Evolutionary conservation across 2,329 filamentous ascomycete genomes (phyloP).

Genomic region (Tricladium varicosporioides): DNA sequence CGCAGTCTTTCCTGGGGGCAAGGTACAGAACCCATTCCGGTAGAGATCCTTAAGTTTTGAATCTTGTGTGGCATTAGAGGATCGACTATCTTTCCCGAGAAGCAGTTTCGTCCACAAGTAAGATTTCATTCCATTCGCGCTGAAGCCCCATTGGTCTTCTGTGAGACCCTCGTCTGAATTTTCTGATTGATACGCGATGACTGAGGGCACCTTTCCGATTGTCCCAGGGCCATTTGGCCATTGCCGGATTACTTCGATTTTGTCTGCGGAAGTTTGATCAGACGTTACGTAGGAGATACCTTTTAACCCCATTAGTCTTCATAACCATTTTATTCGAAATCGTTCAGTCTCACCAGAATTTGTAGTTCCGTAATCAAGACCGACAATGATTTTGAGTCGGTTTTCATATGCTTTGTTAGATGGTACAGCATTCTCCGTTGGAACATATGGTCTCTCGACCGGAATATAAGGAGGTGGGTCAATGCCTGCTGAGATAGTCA

Average conservation of each 20-base stretch:
- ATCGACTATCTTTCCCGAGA: neutral
- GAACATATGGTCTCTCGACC: neutral
- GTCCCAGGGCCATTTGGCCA: constrained; percentile 2
- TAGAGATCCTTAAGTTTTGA: neutral
- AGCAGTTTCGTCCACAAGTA: constrained; percentile 8
- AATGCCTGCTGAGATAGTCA: neutral
- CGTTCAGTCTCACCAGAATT: neutral
- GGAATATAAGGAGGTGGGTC: neutral
- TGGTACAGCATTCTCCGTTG: neutral
- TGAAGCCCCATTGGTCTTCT: constrained; percentile 5
- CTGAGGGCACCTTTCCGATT: neutral
- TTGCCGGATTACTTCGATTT: constrained; percentile 3
- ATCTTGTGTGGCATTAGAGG: neutral
- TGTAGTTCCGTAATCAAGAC: constrained; percentile 8
- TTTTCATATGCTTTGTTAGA: neutral
- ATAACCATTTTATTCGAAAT: neutral
- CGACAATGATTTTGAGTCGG: constrained; percentile 6
- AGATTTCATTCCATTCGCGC: neutral
- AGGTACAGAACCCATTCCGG: neutral
- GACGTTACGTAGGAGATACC: constrained; percentile 7
- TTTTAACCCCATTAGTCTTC: neutral
- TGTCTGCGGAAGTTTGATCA: constrained; percentile 1
- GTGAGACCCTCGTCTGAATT: neutral
- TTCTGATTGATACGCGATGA: constrained; percentile 1
- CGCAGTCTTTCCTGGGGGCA: neutral